Conservation (phyloP, 1,284 basidiomycete genomes). For the Vanrija sp. region DNA sequence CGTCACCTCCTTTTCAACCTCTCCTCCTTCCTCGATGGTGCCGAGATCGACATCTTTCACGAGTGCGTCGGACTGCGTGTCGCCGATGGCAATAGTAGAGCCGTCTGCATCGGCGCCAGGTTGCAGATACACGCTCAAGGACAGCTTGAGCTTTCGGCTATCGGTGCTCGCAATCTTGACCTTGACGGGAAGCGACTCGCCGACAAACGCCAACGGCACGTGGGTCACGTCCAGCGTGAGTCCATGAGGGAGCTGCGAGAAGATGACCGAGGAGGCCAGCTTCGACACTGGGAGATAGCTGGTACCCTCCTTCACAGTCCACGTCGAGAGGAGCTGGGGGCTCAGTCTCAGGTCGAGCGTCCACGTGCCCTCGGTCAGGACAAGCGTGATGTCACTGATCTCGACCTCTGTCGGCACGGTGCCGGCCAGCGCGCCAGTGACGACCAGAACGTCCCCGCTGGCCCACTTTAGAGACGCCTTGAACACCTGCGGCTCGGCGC, state of each 20-base stretch:
- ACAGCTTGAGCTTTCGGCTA: slow-evolving; percentile 61
- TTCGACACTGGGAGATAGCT: slow-evolving; percentile 13
- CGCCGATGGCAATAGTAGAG: slow-evolving; percentile 39
- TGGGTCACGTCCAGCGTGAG: slow-evolving; percentile 59
- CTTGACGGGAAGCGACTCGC: slow-evolving; percentile 68
- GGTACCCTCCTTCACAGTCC: slow-evolving; percentile 19
- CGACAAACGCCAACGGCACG: slow-evolving; percentile 64
- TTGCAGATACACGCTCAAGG: slow-evolving; percentile 69
- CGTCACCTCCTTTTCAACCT: slow-evolving; percentile 11
- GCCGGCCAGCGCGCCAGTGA: slow-evolving; percentile 24
- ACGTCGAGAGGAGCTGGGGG: slow-evolving; percentile 16
- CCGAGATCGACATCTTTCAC: slow-evolving; percentile 30
- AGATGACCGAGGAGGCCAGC: slow-evolving; percentile 48
- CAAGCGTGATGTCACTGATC: slow-evolving; percentile 25
- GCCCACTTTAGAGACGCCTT: slow-evolving; percentile 24
- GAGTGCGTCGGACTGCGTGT: slow-evolving; percentile 13
- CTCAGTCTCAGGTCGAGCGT: slow-evolving; percentile 26
- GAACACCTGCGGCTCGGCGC: background rate
- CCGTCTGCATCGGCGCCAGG: slow-evolving; percentile 73
- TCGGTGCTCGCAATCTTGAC: slow-evolving; percentile 65
- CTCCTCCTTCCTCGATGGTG: slow-evolving; percentile 12
- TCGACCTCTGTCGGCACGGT: slow-evolving; percentile 19
- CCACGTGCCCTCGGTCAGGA: slow-evolving; percentile 33
- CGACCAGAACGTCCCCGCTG: slow-evolving; percentile 10
- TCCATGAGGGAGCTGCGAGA: slow-evolving; percentile 62